These are phyloP conservation scores for Globisporangium emineosum DNA, from an alignment of 352 stramenopile species.

Conservation along the genomic window DNA sequence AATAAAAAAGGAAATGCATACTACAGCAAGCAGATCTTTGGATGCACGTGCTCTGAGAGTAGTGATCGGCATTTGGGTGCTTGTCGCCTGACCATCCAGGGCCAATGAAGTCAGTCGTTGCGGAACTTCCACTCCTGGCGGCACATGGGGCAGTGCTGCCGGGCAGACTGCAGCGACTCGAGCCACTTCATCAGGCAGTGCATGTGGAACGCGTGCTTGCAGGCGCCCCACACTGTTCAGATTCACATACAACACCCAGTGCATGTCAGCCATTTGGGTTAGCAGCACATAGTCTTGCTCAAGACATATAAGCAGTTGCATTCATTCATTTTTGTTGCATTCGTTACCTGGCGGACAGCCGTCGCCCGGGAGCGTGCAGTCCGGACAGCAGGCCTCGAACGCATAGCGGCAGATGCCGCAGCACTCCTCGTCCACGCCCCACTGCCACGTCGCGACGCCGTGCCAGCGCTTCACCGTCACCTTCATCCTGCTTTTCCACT, in stretches of 20 bases:
- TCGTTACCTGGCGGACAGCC: conserved; percentile 75
- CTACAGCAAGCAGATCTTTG: neutral
- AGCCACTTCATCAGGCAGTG: conserved; percentile 94
- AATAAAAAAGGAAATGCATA: conserved; percentile 9
- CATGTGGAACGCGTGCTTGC: conserved; percentile 92
- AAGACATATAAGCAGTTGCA: neutral
- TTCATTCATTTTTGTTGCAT: too few species aligned
- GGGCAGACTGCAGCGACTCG: conserved; percentile 74
- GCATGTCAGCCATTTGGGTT: neutral
- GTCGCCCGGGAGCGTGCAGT: conserved; percentile 74
- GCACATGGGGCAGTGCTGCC: conserved; percentile 88
- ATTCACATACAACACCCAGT: neutral
- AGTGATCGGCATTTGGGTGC: neutral
- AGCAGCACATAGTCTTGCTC: neutral
- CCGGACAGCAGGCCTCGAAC: conserved; percentile 81
- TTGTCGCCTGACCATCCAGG: neutral
- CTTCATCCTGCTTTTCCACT: conserved; percentile 41
- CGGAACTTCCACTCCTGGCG: conserved; percentile 86
- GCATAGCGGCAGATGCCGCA: conserved; percentile 86
- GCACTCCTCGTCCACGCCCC: conserved; percentile 91
- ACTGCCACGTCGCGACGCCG: conserved; percentile 88
- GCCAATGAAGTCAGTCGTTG: conserved; percentile 20
- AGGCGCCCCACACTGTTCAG: conserved; percentile 87
- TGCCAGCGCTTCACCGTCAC: conserved; percentile 86
- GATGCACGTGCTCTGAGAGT: too few species aligned